Base-by-base conservation (phyloP, 441 rosid species). In the Populus tomentosa region DNA sequence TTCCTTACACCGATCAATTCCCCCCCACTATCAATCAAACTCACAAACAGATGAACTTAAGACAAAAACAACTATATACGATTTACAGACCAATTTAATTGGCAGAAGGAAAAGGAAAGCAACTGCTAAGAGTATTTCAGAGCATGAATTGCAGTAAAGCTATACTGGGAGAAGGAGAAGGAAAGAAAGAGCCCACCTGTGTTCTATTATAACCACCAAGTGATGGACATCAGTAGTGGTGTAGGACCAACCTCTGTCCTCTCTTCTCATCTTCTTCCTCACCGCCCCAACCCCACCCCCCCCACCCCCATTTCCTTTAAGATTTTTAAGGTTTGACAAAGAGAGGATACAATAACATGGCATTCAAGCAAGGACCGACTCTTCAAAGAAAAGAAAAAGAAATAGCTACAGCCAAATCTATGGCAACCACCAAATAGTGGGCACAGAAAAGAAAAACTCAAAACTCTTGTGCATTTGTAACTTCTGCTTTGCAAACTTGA, bases 391-490 rank as follows among this genome's bases (percentile, higher is more conserved):
- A 38, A 28, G 40, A 32, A 35, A 75, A 75, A 66, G 64, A 63
- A 86, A 76, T 71, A 80, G 63, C 66, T 42, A 74, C 70, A 73
- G 78, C 71, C 42, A 67, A 71, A 50, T 65, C 70, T 68, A 69
- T 72, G 66, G 53, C 75, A 75, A 80, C 70, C 77, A 46, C 68
- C 16, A 78, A 64, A 50, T 50, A 16, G 7, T 1, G 59, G 7
- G 59, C 59, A 50, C 59, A 50, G 6, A 50, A 50, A 50, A 50
- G 59, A 64, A 42, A n/a, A 78, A 64, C 28, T 4, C 3, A 67
- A 72, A 28, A 72, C 40, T 35, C 53, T 50, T 50, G 70, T 73
- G 79, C 70, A 85, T 65, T 75, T 75, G 67, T 75, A 82, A 75
- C 71, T 81, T 84, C 76, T 42, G 79, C 77, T 75, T 73, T 68